These are phyloP conservation scores for Aspergillus baeticus DNA, from an alignment of 495 filamentous ascomycete genomes.

Conservation along the genomic window DNA sequence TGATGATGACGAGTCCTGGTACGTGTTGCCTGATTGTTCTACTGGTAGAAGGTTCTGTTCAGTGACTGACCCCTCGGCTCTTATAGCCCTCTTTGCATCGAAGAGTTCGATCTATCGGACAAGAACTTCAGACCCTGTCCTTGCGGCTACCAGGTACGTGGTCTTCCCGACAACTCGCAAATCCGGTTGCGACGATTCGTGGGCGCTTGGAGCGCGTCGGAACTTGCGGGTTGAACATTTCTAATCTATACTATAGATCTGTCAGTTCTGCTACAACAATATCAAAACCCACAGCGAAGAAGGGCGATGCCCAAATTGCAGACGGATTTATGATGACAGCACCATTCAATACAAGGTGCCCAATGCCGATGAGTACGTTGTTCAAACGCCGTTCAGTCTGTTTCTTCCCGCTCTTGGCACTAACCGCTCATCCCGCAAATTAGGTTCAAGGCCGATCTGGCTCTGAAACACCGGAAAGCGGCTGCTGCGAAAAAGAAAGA, in stretches of 20 bases:
- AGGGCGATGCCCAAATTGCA: slow-evolving; percentile 92
- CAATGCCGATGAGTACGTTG: slow-evolving; percentile 80
- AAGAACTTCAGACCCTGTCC: slow-evolving; percentile 97
- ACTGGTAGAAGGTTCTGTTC: background rate
- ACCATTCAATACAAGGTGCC: slow-evolving; percentile 94
- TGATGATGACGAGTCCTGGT: slow-evolving; percentile 94
- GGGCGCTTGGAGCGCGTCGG: background rate
- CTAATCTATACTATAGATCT: slow-evolving; percentile 62
- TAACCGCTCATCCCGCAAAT: slow-evolving; percentile 18
- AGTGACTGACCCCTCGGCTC: slow-evolving; percentile 19
- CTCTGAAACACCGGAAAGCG: slow-evolving; percentile 87
- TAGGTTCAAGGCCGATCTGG: slow-evolving; percentile 81
- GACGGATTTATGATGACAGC: slow-evolving; percentile 91
- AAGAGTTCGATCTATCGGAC: slow-evolving; percentile 97
- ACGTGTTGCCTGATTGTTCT: slow-evolving; percentile 26
- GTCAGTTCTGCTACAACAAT: slow-evolving; percentile 99
- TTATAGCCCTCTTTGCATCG: slow-evolving; percentile 89
- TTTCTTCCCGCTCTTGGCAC: slow-evolving; percentile 19
- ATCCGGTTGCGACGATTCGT: background rate
- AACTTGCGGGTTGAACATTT: background rate
- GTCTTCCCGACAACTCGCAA: background rate
- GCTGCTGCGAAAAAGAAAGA: slow-evolving; percentile 92
- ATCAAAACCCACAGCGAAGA: slow-evolving; percentile 91
- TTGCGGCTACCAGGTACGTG: slow-evolving; percentile 91
- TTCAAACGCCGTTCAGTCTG: background rate